Base-by-base conservation (phyloP, 2,329 filamentous ascomycete genomes). In the Pseudogymnoascus sp. region DNA sequence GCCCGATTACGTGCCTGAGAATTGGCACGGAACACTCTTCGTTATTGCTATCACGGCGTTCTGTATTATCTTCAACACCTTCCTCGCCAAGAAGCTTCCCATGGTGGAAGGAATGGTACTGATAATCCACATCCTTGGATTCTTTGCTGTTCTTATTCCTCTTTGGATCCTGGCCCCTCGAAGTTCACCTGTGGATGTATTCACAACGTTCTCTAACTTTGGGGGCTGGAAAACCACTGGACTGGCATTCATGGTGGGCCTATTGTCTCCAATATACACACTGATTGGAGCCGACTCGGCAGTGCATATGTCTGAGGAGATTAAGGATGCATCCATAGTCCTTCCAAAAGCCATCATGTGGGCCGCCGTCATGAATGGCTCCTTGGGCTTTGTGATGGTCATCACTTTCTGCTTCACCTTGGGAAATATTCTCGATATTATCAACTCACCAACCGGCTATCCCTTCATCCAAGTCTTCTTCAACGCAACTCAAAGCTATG, bases 391-490 rank as follows among this genome's bases (percentile, higher is more conserved):
- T 64, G 62, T 71, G 30, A 64, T 74, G 22, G 64, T 74, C 14
- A 43, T 75, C n/a, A 70, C 72, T 2, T 67, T 72, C 20, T 65
- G 69, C 14, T 74, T 74, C 12, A 72, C 71, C 8, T 68, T 75
- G 47, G 72, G 68, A 0, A 70, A 72, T 6, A 66, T 75, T 11
- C 71, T 71, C 3, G 68, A 68, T 35, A 69, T 77, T 1, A 68
- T 80, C 5, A 60, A 67, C 2, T 73, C 75, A 0, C 68, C 71
- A 1, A 80, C 76, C 8, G 75, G 75, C 0, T 80, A 76, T 62
- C 75, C 80, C 6, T 76, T 80, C 70, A 75, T 79, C 66, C 75
- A 80, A 37, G 77, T 81, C 37, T 81, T 84, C 60, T 69, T 72
- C 57, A 67, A 78, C 62, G 77, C 77, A 6, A 79, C 78, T 1